A percentile compares a stretch with the other conserved stretches of the same genome.
Conservation (phyloP, 495 filamentous ascomycete genomes). For the Trichodelitschia bisporula region DNA sequence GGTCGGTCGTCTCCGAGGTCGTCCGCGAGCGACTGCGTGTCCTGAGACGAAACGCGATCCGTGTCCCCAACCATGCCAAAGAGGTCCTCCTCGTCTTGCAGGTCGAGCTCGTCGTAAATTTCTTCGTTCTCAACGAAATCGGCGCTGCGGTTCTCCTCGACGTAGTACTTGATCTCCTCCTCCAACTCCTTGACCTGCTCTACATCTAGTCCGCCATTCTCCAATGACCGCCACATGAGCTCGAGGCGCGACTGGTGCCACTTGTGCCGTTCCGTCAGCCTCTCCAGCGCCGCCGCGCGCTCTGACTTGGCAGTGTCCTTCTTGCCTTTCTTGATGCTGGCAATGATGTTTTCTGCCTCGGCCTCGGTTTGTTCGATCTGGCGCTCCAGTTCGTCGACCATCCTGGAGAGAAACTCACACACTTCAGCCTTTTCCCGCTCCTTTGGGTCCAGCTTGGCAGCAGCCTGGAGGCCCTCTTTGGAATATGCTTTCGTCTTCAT, state of each 20-base stretch:
- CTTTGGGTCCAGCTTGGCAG: slow-evolving; percentile 79
- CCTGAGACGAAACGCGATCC: slow-evolving; percentile 81
- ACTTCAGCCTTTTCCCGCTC: slow-evolving; percentile 79
- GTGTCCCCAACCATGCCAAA: slow-evolving; percentile 65
- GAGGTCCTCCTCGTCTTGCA: slow-evolving; percentile 65
- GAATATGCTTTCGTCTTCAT: slow-evolving; percentile 99
- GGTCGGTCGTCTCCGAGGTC: slow-evolving; percentile 28
- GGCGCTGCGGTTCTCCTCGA: slow-evolving; percentile 63
- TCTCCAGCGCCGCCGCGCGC: slow-evolving; percentile 63
- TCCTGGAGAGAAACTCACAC: slow-evolving; percentile 55
- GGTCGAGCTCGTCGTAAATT: slow-evolving; percentile 87
- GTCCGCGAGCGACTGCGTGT: slow-evolving; percentile 78
- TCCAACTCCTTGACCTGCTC: slow-evolving; percentile 67
- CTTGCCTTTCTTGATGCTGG: slow-evolving; percentile 83
- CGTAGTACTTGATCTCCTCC: slow-evolving; percentile 85
- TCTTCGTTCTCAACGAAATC: slow-evolving; percentile 81
- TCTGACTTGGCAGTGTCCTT: slow-evolving; percentile 61
- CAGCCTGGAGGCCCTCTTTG: slow-evolving; percentile 80
- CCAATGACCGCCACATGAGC: slow-evolving; percentile 64
- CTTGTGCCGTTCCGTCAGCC: slow-evolving; percentile 74
- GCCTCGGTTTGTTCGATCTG: slow-evolving; percentile 86
- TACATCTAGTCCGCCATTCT: slow-evolving; percentile 74
- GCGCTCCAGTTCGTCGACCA: slow-evolving; percentile 82
- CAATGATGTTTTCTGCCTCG: slow-evolving; percentile 66
- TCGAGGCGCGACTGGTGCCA: slow-evolving; percentile 89